Conservation (phyloP, 371 early-diverging fungal genomes). For the Mucor sp. region DNA sequence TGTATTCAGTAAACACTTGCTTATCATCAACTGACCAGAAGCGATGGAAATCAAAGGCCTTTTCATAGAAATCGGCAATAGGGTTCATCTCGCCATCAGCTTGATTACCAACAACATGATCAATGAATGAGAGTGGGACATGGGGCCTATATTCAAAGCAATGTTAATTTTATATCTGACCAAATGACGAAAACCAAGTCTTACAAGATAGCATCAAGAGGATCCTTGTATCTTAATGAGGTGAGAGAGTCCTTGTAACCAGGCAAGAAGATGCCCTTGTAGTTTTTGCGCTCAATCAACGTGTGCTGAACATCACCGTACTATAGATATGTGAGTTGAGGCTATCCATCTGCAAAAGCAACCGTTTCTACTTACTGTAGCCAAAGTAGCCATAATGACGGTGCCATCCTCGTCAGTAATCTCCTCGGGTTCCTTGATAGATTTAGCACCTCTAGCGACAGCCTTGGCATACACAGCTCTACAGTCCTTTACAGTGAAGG, state of each 20-base stretch:
- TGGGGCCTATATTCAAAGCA: conserved; percentile 44
- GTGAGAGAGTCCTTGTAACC: conserved; percentile 58
- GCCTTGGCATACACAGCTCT: conserved; percentile 80
- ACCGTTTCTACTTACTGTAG: conserved; percentile 60
- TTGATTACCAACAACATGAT: conserved; percentile 97
- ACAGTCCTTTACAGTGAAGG: conserved; percentile 90
- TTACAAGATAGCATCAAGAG: conserved; percentile 58
- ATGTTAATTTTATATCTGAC: not conserved
- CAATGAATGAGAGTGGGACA: conserved; percentile 73
- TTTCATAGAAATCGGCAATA: conserved; percentile 85
- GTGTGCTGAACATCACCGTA: conserved; percentile 95
- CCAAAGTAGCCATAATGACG: conserved; percentile 91
- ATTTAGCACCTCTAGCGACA: conserved; percentile 85
- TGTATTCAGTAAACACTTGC: conserved; percentile 95
- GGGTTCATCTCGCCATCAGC: conserved; percentile 89
- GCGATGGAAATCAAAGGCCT: conserved; percentile 91
- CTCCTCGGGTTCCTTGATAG: conserved; percentile 83
- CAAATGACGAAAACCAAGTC: conserved; percentile 1
- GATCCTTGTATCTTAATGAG: conserved; percentile 59
- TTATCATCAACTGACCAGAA: conserved; percentile 99
- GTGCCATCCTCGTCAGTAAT: conserved; percentile 83
- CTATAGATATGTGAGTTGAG: conserved; percentile 19
- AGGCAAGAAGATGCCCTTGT: conserved; percentile 90
- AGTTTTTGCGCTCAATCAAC: conserved; percentile 84
- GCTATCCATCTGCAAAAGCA: too few species aligned